Evolutionary conservation across 2,329 filamentous ascomycete species (phyloP).

Genomic region (Penicillium sp.): DNA sequence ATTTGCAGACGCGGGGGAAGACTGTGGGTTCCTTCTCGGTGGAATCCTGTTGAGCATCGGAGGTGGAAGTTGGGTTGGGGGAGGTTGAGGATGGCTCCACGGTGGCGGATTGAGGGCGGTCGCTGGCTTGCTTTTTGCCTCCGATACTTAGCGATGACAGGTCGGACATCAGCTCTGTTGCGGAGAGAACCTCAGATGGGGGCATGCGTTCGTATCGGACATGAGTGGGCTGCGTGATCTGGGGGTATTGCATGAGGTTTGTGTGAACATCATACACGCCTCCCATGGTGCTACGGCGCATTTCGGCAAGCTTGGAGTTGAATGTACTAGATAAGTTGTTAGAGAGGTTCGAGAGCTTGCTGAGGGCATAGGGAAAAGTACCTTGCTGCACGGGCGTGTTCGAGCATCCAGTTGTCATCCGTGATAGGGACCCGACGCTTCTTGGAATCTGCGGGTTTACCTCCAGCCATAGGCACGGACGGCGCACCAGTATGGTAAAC

Average conservation of each 20-base stretch:
- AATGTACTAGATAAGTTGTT: constrained; percentile 64
- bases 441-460: constrained; percentile 74
- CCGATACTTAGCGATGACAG: constrained; percentile 37
- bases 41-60: not conserved
- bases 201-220: constrained; percentile 75
- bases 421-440: constrained; percentile 85
- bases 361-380: constrained; percentile 45
- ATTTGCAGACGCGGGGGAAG: constrained; percentile 56
- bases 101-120: constrained; percentile 8
- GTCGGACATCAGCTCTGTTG: constrained; percentile 32
- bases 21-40: constrained; percentile 27
- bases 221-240: constrained; percentile 84
- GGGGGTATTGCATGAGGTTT: constrained; percentile 84
- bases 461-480: constrained; percentile 70
- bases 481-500: constrained; percentile 87
- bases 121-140: constrained; percentile 15
- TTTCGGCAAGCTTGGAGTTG: constrained; percentile 70
- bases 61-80: constrained; percentile 1
- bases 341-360: constrained; percentile 5
- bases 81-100: constrained; percentile 3
- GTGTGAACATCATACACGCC: constrained; percentile 95
- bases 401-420: constrained; percentile 92
- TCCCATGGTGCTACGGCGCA: constrained; percentile 66
- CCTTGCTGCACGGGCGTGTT: constrained; percentile 90
- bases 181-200: constrained; percentile 36